Base-by-base conservation (phyloP, 2,329 filamentous ascomycete species). In the Shiraia sp. region DNA sequence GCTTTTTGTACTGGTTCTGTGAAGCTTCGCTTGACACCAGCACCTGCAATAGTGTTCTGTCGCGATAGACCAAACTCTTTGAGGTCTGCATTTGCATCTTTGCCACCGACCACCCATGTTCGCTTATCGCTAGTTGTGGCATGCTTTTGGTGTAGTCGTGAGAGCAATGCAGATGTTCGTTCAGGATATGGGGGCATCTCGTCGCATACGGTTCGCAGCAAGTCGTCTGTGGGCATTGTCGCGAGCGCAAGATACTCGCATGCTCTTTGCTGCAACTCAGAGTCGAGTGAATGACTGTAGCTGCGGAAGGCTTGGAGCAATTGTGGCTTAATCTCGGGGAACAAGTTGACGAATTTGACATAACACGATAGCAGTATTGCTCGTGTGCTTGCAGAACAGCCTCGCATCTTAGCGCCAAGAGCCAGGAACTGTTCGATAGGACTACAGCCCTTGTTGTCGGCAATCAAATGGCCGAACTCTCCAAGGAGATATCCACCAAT, bases 171-270 rank as follows among this genome's bases (percentile, higher is more conserved):
- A 4, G 93, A 97, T 44, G 95, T 86, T 46, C 95, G 80, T 69
- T 99, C 91, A 0, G 93, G 95, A 72, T 97, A 99, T 0, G 93
- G 91, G 2, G 93, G 93, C 95, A 99, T 99, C 69, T 99, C 93
- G 58, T 99, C 93, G 68, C 91, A 96, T 5, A 99, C 85, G 0
- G 93, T 97, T 36, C 93, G 83, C 10, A 99, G 77, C 6, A 99
- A 79, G 53, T 97, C 91, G 59, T 99, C 93, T 0, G 89, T 90
- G 0, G 90, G 87, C 66, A 95, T 79, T 24, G 82, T 91, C 13
- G 90, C 90, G 49, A 99, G 77, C 0, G 87, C 84, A 45, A 96
- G 77, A 68, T 97, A 99, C 68, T 99, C 93, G 72, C 90, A 99
- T 10, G 93, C 92, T 71, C 93, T 79, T 73, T 99, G 93, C 69